Conservation (phyloP, 352 stramenopile genomes). For the Phytophthora ohioensis region DNA sequence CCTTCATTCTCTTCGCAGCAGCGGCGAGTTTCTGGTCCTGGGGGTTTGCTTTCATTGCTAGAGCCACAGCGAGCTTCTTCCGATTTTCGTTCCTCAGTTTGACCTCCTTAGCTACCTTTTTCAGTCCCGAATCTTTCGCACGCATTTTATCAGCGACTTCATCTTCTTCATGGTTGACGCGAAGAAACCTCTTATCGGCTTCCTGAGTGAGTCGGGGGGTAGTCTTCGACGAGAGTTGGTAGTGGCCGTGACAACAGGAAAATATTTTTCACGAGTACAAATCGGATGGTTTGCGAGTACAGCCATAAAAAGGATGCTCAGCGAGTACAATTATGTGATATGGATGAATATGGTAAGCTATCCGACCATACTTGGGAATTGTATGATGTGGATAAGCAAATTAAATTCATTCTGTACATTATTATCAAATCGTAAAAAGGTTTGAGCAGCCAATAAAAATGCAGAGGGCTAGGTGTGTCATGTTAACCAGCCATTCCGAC, state of each 20-base stretch:
- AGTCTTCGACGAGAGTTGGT: neutral
- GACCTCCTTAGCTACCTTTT: neutral
- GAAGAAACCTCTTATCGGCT: neutral
- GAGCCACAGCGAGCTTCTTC: neutral
- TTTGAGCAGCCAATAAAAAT: neutral
- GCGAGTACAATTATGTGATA: neutral
- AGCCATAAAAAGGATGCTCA: neutral
- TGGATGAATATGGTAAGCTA: neutral
- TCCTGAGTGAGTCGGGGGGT: neutral
- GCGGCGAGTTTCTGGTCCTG: too few relatives aligned
- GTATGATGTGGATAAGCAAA: neutral
- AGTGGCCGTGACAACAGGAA: neutral
- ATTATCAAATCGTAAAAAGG: neutral
- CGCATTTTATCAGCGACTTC: neutral
- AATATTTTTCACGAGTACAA: too few relatives aligned
- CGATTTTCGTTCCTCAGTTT: neutral
- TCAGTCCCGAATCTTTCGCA: neutral
- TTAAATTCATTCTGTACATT: neutral
- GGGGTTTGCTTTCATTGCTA: neutral
- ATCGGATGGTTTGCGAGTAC: too few relatives aligned
- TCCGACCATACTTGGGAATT: neutral
- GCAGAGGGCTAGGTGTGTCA: neutral
- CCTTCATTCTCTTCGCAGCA: too few relatives aligned
- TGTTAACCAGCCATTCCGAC: neutral
- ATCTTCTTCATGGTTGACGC: neutral